A percentile compares a stretch with the other conserved stretches of the same genome.
Evolutionary conservation across 2,329 filamentous ascomycete genomes (phyloP).

Genomic region (Alternaria arborescens): DNA sequence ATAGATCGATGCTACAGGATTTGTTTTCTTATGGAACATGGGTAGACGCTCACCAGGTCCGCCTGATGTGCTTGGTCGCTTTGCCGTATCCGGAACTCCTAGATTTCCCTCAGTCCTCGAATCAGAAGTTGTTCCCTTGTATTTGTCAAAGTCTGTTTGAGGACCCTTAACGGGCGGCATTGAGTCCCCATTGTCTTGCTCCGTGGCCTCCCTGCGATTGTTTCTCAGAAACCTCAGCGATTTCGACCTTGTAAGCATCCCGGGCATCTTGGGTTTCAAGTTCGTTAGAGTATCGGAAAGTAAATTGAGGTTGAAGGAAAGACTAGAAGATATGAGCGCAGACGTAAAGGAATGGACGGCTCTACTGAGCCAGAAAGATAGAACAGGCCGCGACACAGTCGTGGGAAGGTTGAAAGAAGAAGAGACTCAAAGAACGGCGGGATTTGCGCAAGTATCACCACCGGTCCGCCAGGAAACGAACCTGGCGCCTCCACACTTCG

Average conservation of each 20-base stretch:
- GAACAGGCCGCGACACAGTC: constrained; percentile 28
- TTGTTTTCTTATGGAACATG: constrained; percentile 49
- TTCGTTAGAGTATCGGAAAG: constrained; percentile 44
- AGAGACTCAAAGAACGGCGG: constrained; percentile 29
- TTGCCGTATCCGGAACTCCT: constrained; percentile 41
- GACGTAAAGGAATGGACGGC: constrained; percentile 52
- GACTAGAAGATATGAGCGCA: constrained; percentile 26
- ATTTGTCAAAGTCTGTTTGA: constrained; percentile 42
- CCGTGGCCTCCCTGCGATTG: constrained; percentile 40
- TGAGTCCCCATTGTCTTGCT: constrained; percentile 36
- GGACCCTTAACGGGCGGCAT: constrained; percentile 35
- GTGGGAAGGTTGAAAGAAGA: constrained; percentile 28
- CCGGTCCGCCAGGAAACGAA: constrained; percentile 35
- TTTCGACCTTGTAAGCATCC: constrained; percentile 50
- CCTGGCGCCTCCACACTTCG: constrained; percentile 35
- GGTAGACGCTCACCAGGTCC: constrained; percentile 45
- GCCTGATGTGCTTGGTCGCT: constrained; percentile 48
- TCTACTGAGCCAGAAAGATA: constrained; percentile 45
- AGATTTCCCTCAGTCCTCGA: constrained; percentile 35
- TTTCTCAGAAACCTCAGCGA: constrained; percentile 48
- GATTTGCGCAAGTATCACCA: constrained; percentile 32
- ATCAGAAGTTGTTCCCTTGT: constrained; percentile 41
- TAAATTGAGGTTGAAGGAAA: constrained; percentile 32
- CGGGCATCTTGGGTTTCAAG: constrained; percentile 50
- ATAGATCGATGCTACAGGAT: constrained; percentile 36